Base-by-base conservation (phyloP, 2,329 filamentous ascomycete species). In the Paecilomyces sp. region DNA sequence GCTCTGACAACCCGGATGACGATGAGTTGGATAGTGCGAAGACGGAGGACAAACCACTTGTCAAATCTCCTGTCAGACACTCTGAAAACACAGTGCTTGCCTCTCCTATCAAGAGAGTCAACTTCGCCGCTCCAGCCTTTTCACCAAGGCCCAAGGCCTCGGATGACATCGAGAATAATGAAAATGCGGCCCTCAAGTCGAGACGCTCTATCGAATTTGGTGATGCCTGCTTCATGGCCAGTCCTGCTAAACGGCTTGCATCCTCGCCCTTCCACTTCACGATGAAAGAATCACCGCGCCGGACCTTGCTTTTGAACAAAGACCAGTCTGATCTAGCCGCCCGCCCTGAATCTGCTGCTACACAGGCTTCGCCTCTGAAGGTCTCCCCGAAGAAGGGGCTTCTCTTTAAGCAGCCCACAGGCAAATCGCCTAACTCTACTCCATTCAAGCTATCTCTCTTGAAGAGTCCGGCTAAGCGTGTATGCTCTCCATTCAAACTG, bases 191-290 rank as follows among this genome's bases (percentile, higher is more conserved):
- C 47, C 67, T 68, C 1, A 60, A 63, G 7, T 66, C 67, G 6
- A 70, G 68, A 7, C 62, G 64, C 58, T 59, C 68, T 1, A 60
- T 75, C 51, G 66, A 72, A 58, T 68, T 74, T 28, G 68, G 66
- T n/a, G 71, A 72, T 11, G 68, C 69, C 1, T 56, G 67, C 5
- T 69, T 76, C 47, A 72, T 77, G 67, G 72, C 74, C 34, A 80
- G 77, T 60, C 79, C 79, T 25, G 75, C 79, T 11, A 73, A 75
- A 58, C 70, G 77, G 52, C 73, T 74, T n/a, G 75, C 77, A 4
- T 64, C 72, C 33, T 80, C 78, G 9, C 76, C 79, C 9, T 75
- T 74, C 66, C 75, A 77, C 60, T 75, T 75, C 58, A 71, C 68
- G 2, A 62, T 80, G 55, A 75, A 73, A 61, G 71, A 76, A 53